Evolutionary conservation across 805 yeast genomes (phyloP), one percentile per base, ranked within the genome.

Genomic region (Yarrowia divulgata): DNA sequence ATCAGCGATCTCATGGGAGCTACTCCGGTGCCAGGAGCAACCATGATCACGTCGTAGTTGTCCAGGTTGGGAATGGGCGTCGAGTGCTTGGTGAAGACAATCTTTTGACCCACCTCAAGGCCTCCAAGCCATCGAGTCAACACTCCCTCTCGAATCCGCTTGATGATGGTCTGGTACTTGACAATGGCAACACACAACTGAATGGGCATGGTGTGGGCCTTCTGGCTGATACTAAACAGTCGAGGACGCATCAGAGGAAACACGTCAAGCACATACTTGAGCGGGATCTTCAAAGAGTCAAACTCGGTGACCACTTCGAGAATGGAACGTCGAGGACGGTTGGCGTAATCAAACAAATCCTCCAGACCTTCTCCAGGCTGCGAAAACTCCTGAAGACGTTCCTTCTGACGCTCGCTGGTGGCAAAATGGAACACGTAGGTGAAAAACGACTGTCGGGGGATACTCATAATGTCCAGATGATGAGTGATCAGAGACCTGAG

Each of bases 21-120:
- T 12, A 95, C 82, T 1, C 99, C 99, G 0, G 98, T 96, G 3
- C 99, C 99, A 0, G 99, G 97, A 1, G 94, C 89, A 4, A 94
- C 83, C 85, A 94, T 81, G 3, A 95, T 79, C 2, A 71, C 75
- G 4, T 75, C 71, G 3, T 72, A 37, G 76, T 54, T 50, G 76
- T 52, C 76, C 14, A 84, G 79, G 49, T 77, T 78, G 12, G 69
- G 69, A 54, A 86, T 77, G 14, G 81, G 77, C 71, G 88, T 85
- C 39, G 78, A 76, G 32, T 62, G 67, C 23, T 73, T 58, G 34
- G 85, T 83, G 71, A 85, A 87, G 14, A 85, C 78, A 1, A 93
- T 74, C 8, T 78, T 71, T 71, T 86, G 90, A 0, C 86, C 87
- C 0, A 69, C 74, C 0, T 75, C 58, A 37, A 92, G 80, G 0